Conservation (phyloP, 805 yeast species). For the Naumovozyma castellii region DNA sequence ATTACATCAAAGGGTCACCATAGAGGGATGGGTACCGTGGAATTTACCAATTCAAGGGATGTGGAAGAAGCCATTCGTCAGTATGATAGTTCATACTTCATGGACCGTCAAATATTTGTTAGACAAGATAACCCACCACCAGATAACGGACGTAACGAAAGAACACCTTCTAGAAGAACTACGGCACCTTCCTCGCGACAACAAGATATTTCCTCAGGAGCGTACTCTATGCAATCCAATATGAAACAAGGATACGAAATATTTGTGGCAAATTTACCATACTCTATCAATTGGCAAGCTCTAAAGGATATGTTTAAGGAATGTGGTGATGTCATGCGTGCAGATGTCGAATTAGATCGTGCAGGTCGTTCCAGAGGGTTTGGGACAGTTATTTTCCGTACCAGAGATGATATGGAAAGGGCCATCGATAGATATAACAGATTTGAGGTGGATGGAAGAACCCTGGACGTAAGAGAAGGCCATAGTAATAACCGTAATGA, state of each 20-base stretch:
- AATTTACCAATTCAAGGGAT: slow-evolving; percentile 53
- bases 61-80: slow-evolving; percentile 64
- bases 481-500: not conserved
- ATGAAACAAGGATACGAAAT: slow-evolving; percentile 38
- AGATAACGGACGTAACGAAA: slow-evolving; percentile 15
- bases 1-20: slow-evolving; percentile 70
- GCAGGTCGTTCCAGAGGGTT: slow-evolving; percentile 67
- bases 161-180: slow-evolving; percentile 3
- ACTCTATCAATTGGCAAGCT: slow-evolving; percentile 72
- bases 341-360: slow-evolving; percentile 60
- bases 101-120: slow-evolving; percentile 76
- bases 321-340: slow-evolving; percentile 70
- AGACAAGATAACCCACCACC: slow-evolving; percentile 90
- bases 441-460: slow-evolving; percentile 36
- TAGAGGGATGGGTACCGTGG: slow-evolving; percentile 89
- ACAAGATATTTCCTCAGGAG: not conserved
- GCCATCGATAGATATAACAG: slow-evolving; percentile 67
- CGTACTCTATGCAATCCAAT: slow-evolving; percentile 5
- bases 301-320: slow-evolving; percentile 74
- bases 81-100: slow-evolving; percentile 53
- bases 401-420: slow-evolving; percentile 53
- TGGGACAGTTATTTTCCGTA: slow-evolving; percentile 71
- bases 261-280: slow-evolving; percentile 77
- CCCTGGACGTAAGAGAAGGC: slow-evolving; percentile 8
- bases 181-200: not conserved